These are phyloP conservation scores for Cylindrotheca fusiformis DNA, from an alignment of 108 stramenopile genomes.

Conservation along the genomic window DNA sequence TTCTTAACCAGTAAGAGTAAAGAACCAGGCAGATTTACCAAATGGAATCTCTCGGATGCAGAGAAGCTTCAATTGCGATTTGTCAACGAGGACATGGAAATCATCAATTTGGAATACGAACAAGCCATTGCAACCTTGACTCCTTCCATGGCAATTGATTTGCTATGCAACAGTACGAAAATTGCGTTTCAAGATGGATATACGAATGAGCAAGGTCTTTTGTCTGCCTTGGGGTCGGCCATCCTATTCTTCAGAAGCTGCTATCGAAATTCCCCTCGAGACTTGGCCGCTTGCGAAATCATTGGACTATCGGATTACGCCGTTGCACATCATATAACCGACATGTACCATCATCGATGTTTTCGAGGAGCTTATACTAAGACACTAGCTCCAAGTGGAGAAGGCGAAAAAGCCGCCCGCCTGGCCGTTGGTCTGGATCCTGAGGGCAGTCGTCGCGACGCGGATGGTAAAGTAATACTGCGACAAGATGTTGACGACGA, in stretches of 20 bases:
- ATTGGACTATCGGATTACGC: constrained; percentile 7
- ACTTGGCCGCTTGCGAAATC: constrained; percentile 7
- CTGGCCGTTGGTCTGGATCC: constrained; percentile 7
- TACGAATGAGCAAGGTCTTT: background rate
- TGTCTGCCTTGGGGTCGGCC: constrained; percentile 15
- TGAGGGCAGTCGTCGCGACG: background rate
- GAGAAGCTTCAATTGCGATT: background rate
- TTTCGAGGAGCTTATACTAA: constrained; percentile 18
- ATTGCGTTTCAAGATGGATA: constrained; percentile 6
- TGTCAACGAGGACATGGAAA: background rate
- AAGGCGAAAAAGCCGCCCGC: constrained; percentile 8
- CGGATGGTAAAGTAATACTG: no score
- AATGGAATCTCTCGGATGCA: background rate
- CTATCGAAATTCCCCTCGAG: background rate
- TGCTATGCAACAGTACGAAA: constrained; percentile 2
- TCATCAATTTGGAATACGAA: background rate
- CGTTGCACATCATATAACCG: constrained; percentile 14
- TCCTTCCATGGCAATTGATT: background rate
- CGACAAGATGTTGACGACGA: background rate
- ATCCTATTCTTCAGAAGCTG: constrained; percentile 2
- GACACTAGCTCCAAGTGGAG: constrained; percentile 6
- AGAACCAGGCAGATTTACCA: background rate
- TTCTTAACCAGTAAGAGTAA: background rate
- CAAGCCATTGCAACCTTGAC: background rate
- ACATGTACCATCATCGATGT: constrained; percentile 18